Base-by-base conservation (phyloP, 257 asterid species). In the Lycium barbarum region DNA sequence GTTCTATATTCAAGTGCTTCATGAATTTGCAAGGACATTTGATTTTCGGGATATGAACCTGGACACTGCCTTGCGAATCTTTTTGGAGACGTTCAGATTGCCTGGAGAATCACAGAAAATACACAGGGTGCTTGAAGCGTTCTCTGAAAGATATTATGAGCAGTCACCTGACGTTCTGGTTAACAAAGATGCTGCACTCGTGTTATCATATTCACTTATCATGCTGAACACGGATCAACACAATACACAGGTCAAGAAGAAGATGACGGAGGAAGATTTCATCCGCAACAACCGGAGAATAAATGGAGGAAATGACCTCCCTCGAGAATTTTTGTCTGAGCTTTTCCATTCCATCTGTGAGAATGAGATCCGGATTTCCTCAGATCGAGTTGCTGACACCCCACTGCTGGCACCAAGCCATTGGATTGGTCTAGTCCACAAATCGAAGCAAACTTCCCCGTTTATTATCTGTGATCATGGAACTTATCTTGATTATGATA, bases 91-190 rank as follows among this genome's bases (percentile, higher is more conserved):
- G 49, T 96, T 96, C 87, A 88, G 97, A 88, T 87, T 96, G 88
- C 99, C 99, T 66, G 98, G 99, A 76, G 99, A 96, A 68, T 94
- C 99, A 84, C 99, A 96, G 89, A 96, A 96, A 91, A 96, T 96
- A 86, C 98, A 92, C 80, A 93, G 98, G 90, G 99, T 92, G 78
- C 94, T 96, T 45, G 99, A 96, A 89, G 98, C 99, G 84, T 96
- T 96, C 90, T 87, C 99, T 15, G 98, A 93, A 85, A 91, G 95
- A 90, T 96, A 94, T 86, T 93, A 85, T 85, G 96, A 94, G 90
- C 98, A 96, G 83, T 90, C 98, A 33, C 90, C 92, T n/a, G 67
- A 90, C 86, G 92, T 93, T 90, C 90, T 96, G 86, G 99, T 84
- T 89, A 90, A 94, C 87, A 94, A 90, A 91, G 99, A 96, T 84